A percentile compares a stretch with the other conserved stretches of the same genome.
phyloP scores from a whole-genome alignment of 768 basidiomycete genomes.

The Tricholoma sp. region DNA sequence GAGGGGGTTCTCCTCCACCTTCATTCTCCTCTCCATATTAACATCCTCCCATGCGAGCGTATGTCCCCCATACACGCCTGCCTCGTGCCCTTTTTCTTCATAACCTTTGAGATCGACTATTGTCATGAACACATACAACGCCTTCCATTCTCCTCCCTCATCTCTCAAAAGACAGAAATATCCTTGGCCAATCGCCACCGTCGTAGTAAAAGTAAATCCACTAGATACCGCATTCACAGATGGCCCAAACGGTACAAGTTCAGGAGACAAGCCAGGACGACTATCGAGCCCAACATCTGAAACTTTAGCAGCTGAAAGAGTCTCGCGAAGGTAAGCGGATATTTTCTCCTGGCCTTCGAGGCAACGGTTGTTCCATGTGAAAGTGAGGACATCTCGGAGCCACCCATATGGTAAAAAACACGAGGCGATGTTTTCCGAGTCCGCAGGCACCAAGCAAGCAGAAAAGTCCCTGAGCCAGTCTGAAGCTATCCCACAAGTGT shows the following conservation, averaged over 20 bases:
- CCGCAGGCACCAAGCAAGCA: slow-evolving; percentile 10
- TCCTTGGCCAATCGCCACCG: slow-evolving; percentile 25
- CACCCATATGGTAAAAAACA: slow-evolving; percentile 31
- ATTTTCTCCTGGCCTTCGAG: slow-evolving; percentile 30
- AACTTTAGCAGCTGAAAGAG: slow-evolving; percentile 17
- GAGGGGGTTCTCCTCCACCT: slow-evolving; percentile 33
- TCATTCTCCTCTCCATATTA: slow-evolving; percentile 23
- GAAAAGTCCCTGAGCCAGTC: slow-evolving; percentile 25
- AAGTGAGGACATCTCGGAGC: slow-evolving; percentile 37
- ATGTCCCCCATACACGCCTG: slow-evolving; percentile 28
- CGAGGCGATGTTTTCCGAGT: slow-evolving; percentile 17
- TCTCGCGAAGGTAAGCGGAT: slow-evolving; percentile 21
- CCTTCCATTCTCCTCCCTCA: slow-evolving; percentile 25
- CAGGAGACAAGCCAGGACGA: slow-evolving; percentile 15
- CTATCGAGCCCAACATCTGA: slow-evolving; percentile 22
- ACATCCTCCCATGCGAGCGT: slow-evolving; percentile 31
- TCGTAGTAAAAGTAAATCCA: slow-evolving; percentile 33
- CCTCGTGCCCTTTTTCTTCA: slow-evolving; percentile 27
- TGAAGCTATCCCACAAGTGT: neutral
- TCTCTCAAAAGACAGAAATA: slow-evolving; percentile 26
- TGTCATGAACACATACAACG: slow-evolving; percentile 27
- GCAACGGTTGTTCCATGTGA: slow-evolving; percentile 38
- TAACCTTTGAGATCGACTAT: slow-evolving; percentile 30
- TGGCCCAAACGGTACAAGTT: slow-evolving; percentile 9
- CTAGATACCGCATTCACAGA: slow-evolving; percentile 22